phyloP scores from a whole-genome alignment of 306 rosid genomes.

The Arachis stenosperma region DNA sequence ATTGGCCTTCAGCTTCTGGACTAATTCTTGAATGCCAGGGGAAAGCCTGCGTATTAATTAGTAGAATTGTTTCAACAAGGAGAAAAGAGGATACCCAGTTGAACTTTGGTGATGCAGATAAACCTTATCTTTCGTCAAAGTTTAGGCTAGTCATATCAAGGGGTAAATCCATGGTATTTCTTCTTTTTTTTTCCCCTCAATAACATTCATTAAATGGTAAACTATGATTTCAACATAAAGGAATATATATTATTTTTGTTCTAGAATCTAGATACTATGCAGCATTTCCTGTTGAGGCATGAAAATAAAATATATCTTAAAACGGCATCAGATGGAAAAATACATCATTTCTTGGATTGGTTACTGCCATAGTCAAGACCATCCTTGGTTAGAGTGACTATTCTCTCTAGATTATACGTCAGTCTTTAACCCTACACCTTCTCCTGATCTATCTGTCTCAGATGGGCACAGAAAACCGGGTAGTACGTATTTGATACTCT shows the following conservation, averaged over 20 bases:
- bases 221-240: background rate
- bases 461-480: conserved; percentile 3
- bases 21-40: conserved; percentile 80
- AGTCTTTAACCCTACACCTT: background rate
- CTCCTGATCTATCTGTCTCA: conserved; percentile 22
- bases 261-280: background rate
- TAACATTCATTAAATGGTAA: too few species aligned
- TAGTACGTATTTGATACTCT: too few species aligned
- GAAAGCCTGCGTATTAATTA: conserved; percentile 67
- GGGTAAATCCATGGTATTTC: background rate
- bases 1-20: conserved; percentile 73
- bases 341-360: conserved; percentile 4
- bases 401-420: conserved; percentile 6
- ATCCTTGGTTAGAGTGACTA: background rate
- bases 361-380: background rate
- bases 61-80: conserved; percentile 15
- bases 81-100: conserved; percentile 18
- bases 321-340: conserved; percentile 3
- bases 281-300: background rate
- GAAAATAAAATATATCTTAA: background rate
- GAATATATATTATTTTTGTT: conserved; percentile 3
- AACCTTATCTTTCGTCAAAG: conserved; percentile 23
- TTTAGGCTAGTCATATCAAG: background rate
- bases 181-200: background rate
- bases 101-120: conserved; percentile 6